Evolutionary conservation across 768 basidiomycete genomes (phyloP).

Genomic region (Rhodosporidiobolus sp.): DNA sequence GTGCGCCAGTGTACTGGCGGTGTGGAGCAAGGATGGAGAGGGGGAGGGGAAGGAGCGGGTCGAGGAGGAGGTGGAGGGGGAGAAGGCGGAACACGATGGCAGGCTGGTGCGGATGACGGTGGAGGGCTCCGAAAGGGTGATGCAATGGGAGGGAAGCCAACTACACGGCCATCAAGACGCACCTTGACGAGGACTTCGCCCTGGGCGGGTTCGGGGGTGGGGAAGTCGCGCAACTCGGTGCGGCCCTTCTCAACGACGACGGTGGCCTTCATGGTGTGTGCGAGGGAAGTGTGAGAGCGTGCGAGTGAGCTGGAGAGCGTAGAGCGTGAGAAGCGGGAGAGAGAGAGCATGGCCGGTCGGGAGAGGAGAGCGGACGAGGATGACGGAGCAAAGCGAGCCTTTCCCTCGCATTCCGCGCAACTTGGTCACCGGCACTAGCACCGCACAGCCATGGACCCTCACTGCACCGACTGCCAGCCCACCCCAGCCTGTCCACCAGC

Average conservation of each 20-base stretch:
- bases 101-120: no score
- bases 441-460: background rate
- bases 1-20: no score
- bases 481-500: background rate
- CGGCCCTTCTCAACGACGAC: conserved; percentile 12
- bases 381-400: background rate
- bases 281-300: background rate
- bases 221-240: conserved; percentile 10
- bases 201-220: background rate
- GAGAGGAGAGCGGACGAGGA: background rate
- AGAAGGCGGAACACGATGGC: no score
- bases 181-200: conserved; percentile 33
- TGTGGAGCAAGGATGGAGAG: no score
- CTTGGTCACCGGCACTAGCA: background rate
- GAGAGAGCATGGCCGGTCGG: no score
- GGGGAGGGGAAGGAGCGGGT: no score
- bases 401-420: background rate
- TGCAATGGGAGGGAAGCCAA: no score
- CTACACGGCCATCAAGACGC: no score
- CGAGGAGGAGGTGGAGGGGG: no score
- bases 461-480: background rate
- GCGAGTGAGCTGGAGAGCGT: background rate
- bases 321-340: no score
- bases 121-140: no score
- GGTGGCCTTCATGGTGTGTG: conserved; percentile 3